These are phyloP conservation scores for Tilletiopsis washingtonensis DNA, from an alignment of 1,284 basidiomycete species.

Conservation along the genomic window DNA sequence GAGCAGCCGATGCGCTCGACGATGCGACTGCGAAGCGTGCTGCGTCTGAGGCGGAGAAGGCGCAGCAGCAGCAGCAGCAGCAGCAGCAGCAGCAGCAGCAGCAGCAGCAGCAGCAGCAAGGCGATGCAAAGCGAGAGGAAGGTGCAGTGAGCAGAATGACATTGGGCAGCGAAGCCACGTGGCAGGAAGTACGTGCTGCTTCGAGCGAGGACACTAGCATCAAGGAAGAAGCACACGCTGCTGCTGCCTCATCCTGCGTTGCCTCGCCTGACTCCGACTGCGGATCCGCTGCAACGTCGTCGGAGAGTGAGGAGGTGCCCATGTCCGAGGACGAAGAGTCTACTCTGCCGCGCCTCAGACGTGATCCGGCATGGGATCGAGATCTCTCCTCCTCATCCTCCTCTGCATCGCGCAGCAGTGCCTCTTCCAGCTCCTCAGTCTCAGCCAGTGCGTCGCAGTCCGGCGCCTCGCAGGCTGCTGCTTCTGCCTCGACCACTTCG, in stretches of 20 bases:
- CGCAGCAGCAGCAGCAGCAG: neutral
- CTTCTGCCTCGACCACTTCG: neutral
- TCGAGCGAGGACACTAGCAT: neutral
- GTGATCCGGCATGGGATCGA: no score
- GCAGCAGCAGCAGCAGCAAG: neutral
- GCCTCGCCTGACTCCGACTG: no score
- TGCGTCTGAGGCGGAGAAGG: conserved; percentile 4
- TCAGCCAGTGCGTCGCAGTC: neutral
- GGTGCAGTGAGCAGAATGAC: neutral
- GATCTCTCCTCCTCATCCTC: no score
- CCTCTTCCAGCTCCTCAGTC: neutral
- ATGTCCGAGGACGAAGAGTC: no score
- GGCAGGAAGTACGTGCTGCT: conserved; percentile 3
- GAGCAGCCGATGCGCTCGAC: conserved; percentile 12
- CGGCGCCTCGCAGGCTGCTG: neutral
- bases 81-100: neutral
- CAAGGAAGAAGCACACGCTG: no score
- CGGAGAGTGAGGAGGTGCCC: no score
- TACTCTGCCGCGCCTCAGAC: no score
- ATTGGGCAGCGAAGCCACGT: conserved; percentile 8
- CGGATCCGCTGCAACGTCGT: no score
- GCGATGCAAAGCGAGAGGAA: neutral
- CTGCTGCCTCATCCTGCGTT: no score
- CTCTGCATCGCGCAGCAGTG: no score
- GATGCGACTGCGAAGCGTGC: conserved; percentile 2